Conservation (phyloP, 139 green algal species). For the Chlorella sorokiniana region DNA sequence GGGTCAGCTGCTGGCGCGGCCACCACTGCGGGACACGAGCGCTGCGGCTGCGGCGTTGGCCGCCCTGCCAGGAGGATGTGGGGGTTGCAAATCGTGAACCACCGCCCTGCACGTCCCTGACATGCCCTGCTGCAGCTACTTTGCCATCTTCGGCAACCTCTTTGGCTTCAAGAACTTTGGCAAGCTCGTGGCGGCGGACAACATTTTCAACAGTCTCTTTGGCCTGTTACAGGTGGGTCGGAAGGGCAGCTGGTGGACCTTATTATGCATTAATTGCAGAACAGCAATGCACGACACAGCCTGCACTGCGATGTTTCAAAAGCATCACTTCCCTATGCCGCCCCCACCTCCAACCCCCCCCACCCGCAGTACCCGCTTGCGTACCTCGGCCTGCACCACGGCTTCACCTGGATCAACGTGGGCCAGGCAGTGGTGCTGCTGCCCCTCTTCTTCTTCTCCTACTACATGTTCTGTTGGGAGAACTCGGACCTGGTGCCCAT, state of each 20-base stretch:
- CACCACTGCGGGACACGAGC: too few species aligned
- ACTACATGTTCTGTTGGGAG: constrained; percentile 50
- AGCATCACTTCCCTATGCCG: not conserved
- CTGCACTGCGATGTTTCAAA: too few species aligned
- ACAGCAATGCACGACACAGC: too few species aligned
- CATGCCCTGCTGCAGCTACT: constrained; percentile 45
- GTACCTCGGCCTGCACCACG: constrained; percentile 44
- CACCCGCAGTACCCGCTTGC: constrained; percentile 48
- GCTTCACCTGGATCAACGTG: constrained; percentile 64
- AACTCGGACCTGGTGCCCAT: constrained; percentile 62
- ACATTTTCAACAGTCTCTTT: constrained; percentile 64
- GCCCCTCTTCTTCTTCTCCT: constrained; percentile 37
- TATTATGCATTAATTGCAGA: not conserved
- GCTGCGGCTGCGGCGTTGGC: too few species aligned
- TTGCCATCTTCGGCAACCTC: constrained; percentile 66
- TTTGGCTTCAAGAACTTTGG: constrained; percentile 70
- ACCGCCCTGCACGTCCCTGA: not conserved
- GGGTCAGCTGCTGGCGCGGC: too few species aligned
- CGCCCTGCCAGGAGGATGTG: too few species aligned
- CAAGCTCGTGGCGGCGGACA: constrained; percentile 65
- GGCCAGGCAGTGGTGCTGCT: constrained; percentile 41
- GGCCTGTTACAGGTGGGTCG: constrained; percentile 41
- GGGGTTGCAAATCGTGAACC: not conserved
- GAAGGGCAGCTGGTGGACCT: not conserved
- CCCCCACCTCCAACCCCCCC: too few species aligned